Percentiles rank a stretch among this genome's conserved stretches.
Conservation (phyloP, 176 grass and related monocot species). For the Paspalum notatum region DNA sequence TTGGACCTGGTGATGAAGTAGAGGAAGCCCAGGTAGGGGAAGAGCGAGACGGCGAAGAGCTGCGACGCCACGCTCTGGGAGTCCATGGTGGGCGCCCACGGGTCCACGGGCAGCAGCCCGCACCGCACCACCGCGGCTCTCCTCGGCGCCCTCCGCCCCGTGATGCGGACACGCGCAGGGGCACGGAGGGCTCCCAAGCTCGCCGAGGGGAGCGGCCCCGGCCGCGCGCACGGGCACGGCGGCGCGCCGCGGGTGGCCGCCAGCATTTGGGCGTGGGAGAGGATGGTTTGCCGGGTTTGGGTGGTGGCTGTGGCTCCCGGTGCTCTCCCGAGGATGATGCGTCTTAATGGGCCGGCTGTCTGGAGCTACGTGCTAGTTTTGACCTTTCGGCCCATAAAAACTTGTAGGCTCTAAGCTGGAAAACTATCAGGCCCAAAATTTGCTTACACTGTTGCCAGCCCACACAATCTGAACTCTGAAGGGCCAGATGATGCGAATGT, state of each 20-base stretch:
- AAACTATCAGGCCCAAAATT: neutral
- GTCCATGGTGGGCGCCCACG: slow-evolving; percentile 81
- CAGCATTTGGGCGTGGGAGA: slow-evolving; percentile 41
- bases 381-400: neutral
- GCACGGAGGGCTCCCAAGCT: neutral
- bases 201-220: neutral
- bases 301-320: slow-evolving; percentile 8
- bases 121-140: slow-evolving; percentile 29
- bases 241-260: slow-evolving; percentile 28
- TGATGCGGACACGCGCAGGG: neutral
- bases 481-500: neutral
- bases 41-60: slow-evolving; percentile 93
- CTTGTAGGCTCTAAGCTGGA: neutral
- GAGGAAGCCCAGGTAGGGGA: slow-evolving; percentile 90
- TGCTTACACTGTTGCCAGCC: neutral
- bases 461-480: neutral
- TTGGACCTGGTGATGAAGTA: slow-evolving; percentile 89
- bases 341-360: neutral
- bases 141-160: neutral
- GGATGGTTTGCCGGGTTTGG: slow-evolving; percentile 5
- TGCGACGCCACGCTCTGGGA: slow-evolving; percentile 87
- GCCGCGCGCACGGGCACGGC: slow-evolving; percentile 19
- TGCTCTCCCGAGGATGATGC: neutral
- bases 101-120: slow-evolving; percentile 83
- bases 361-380: neutral